A percentile compares a stretch with the other conserved stretches of the same genome.
Evolutionary conservation across 495 filamentous ascomycete species (phyloP).

Genomic region (Polyplosphaeria fusca): DNA sequence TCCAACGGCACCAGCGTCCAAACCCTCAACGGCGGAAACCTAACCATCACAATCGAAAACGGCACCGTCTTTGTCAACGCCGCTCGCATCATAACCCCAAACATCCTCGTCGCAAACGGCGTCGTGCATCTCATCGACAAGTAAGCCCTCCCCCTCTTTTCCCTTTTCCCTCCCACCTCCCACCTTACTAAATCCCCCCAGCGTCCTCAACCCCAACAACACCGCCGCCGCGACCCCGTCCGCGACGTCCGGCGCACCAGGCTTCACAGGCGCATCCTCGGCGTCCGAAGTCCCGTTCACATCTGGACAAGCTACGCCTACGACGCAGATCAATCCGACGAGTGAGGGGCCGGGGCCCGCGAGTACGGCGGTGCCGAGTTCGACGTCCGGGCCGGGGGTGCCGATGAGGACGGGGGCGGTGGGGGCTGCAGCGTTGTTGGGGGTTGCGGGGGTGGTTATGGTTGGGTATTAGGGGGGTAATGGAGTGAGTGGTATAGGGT

Average conservation of each 20-base stretch:
- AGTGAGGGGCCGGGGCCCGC: conserved; percentile 25
- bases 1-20: conserved; percentile 46
- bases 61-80: conserved; percentile 54
- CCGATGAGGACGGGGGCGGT: conserved; percentile 40
- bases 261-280: conserved; percentile 51
- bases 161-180: background rate
- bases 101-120: conserved; percentile 64
- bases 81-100: conserved; percentile 53
- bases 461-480: conserved; percentile 25
- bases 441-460: conserved; percentile 40
- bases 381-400: conserved; percentile 7
- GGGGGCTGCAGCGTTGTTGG: conserved; percentile 44
- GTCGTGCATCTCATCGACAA: conserved; percentile 65
- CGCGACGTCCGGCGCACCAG: conserved; percentile 46
- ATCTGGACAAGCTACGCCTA: conserved; percentile 36
- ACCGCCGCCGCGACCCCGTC: conserved; percentile 46
- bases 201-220: conserved; percentile 61
- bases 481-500: too few species aligned
- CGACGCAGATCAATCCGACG: conserved; percentile 17
- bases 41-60: conserved; percentile 50
- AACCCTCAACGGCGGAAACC: conserved; percentile 46
- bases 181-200: conserved; percentile 30
- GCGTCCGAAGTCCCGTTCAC: conserved; percentile 39
- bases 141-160: conserved; percentile 31
- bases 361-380: background rate